These are phyloP conservation scores for Xerocomellus intermedius DNA, from an alignment of 768 basidiomycete species.

Conservation along the genomic window DNA sequence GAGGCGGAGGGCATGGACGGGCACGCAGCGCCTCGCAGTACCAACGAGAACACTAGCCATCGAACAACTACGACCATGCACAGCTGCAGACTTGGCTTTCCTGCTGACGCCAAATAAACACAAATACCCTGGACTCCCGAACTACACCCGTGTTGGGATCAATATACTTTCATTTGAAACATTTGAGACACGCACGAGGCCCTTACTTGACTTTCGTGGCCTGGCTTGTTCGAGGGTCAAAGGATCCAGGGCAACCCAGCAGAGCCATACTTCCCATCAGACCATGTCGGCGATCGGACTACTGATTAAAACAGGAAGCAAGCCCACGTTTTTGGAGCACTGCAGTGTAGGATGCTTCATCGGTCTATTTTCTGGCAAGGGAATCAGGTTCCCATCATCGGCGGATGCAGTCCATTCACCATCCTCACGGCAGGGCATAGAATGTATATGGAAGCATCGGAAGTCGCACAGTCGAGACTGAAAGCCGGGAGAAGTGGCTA, in stretches of 20 bases:
- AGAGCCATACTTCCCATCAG: background rate
- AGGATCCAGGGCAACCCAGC: background rate
- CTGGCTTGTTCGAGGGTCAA: too few relatives aligned
- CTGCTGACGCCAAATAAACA: slow-evolving; percentile 2
- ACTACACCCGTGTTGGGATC: too few relatives aligned
- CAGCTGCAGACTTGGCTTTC: background rate
- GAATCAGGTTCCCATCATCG: background rate
- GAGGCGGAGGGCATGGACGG: background rate
- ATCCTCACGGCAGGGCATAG: background rate
- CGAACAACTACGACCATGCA: background rate
- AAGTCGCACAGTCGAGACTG: background rate
- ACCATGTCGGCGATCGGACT: background rate
- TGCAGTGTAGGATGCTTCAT: background rate
- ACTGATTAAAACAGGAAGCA: background rate
- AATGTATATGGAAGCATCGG: background rate
- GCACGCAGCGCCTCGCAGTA: slow-evolving; percentile 10
- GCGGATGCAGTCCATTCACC: background rate
- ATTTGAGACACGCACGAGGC: too few relatives aligned
- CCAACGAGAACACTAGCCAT: slow-evolving; percentile 19
- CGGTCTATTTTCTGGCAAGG: background rate
- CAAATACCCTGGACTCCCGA: slow-evolving; percentile 4
- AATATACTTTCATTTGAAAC: too few relatives aligned
- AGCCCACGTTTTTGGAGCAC: background rate
- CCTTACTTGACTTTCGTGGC: too few relatives aligned
- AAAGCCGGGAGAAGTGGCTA: background rate